Evolutionary conservation across 1,284 basidiomycete genomes (phyloP), one percentile per base, ranked within the genome.

Genomic region (Malassezia slooffiae): DNA sequence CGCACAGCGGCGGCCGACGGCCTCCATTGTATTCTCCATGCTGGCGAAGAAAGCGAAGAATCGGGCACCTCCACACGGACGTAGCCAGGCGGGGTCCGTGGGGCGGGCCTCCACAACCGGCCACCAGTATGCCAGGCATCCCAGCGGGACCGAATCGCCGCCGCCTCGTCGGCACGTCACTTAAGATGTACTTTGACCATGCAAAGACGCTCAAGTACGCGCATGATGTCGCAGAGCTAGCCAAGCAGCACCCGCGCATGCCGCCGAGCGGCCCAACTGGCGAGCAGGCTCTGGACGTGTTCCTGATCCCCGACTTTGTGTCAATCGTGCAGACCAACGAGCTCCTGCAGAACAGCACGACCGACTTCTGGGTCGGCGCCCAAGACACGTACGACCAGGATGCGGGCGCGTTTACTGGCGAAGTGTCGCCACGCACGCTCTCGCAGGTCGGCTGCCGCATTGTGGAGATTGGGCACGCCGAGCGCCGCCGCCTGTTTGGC

Each of bases 171-270:
- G 63, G 60, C 41, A 60, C 62, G 9, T 62, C 60, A 23, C 52
- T 55, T 50, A 64, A 64, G 40, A 66, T 64, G 62, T 64, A 66
- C 57, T 64, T 66, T 48, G 63, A 66, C 44, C 28, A 60, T 5
- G 37, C 46, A 21, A 49, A 48, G 24, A 62, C 57, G 21, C 39
- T 31, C 13, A 15, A 34, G 2, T 62, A 62, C 22, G 35, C 16
- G 17, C 35, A 13, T 3, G 21, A 27, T 13, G 28, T 44, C 11
- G 12, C 19, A 1, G 5, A 9, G 9, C 19, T 19, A 4, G 19
- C 32, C 10, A 50, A 52, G 13, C 16, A 27, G 3, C 39, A 51
- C 20, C 44, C 43, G 4, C 21, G 39, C 29, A 31, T 29, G 9
- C 42, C 42, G 10, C 21, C 28, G 9, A 13, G 11, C n/a, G 42